Evolutionary conservation across 352 stramenopile species (phyloP).

Genomic region (Pythium scleroteichum): DNA sequence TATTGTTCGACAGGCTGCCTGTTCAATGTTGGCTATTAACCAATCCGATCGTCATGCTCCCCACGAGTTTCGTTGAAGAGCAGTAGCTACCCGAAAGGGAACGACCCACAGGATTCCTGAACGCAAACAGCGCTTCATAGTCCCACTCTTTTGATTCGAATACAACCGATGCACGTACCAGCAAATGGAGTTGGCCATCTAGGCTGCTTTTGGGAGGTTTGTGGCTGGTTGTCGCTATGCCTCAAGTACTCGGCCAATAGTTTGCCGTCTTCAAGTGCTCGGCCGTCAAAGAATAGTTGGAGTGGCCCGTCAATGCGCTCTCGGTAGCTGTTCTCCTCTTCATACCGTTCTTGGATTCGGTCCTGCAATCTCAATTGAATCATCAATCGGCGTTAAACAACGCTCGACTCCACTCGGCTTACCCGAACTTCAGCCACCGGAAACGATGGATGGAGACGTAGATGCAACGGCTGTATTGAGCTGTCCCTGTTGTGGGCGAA

Average conservation of each 20-base stretch:
- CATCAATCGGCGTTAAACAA: neutral
- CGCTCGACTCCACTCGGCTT: neutral
- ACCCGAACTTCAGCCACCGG: conserved; percentile 46
- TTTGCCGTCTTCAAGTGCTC: conserved; percentile 41
- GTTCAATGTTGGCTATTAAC: neutral
- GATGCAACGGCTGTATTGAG: conserved; percentile 37
- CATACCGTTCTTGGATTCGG: conserved; percentile 49
- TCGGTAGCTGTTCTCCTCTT: conserved; percentile 41
- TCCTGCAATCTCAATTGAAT: conserved; percentile 18
- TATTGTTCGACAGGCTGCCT: neutral
- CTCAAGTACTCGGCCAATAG: conserved; percentile 44
- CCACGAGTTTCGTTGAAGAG: conserved; percentile 15
- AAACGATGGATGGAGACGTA: conserved; percentile 46
- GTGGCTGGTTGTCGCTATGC: neutral
- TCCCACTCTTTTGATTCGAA: neutral
- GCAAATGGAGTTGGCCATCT: conserved; percentile 51
- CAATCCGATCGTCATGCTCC: neutral
- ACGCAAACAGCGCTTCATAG: neutral
- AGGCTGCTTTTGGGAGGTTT: neutral
- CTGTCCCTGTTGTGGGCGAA: conserved; percentile 52
- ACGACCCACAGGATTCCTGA: conserved; percentile 71
- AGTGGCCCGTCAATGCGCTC: conserved; percentile 41
- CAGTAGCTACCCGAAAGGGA: conserved; percentile 41
- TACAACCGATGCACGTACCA: conserved; percentile 24
- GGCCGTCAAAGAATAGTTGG: conserved; percentile 45